Evolutionary conservation across 129 eudicot genomes (phyloP), one percentile per base, ranked within the genome.

Genomic region (Escallonia rubra): DNA sequence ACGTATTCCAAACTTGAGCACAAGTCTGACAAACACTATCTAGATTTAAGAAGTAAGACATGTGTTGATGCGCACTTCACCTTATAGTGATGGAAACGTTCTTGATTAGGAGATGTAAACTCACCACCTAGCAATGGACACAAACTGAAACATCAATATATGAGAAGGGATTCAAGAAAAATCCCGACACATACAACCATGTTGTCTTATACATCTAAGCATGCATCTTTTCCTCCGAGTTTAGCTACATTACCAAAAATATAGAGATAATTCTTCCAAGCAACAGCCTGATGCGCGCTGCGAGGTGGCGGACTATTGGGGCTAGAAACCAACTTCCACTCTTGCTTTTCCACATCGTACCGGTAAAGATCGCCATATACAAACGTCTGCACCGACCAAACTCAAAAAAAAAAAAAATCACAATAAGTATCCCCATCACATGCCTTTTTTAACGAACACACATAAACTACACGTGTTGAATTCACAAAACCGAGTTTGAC

Each of bases 271-370:
- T 92, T 92, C 80, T 92, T 92, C 98, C 98, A 92, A 10, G 87
- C 83, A 68, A 89, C 95, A 45, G 98, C 96, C 65, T 92, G 98
- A 72, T 92, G 98, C 73, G 98, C 89, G 82, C 98, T 92, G 65
- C 96, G 91, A 67, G 98, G 98, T 41, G 98, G 98, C 2, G 98
- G 98, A 48, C 98, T 89, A 41, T 92, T 92, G 67, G 98, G 98
- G 76, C 98, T 92, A 3, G 95, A 92, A 50, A 92, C 68, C 55
- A 82, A 83, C 79, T 86, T 92, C 98, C 98, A 92, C 59, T 92
- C 95, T 70, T 82, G 89, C 84, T 89, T 92, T 42, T 92, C 95
- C 50, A 89, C 90, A 51, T 92, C 98, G 65, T 79, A 86, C 49
- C 96, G 98, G 65, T 83, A 92, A 51, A 92, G 90, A 80, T 92